A percentile compares a stretch with the other conserved stretches of the same genome.
Conservation (phyloP, 1,284 basidiomycete species). For the Golubevia pallescens region DNA sequence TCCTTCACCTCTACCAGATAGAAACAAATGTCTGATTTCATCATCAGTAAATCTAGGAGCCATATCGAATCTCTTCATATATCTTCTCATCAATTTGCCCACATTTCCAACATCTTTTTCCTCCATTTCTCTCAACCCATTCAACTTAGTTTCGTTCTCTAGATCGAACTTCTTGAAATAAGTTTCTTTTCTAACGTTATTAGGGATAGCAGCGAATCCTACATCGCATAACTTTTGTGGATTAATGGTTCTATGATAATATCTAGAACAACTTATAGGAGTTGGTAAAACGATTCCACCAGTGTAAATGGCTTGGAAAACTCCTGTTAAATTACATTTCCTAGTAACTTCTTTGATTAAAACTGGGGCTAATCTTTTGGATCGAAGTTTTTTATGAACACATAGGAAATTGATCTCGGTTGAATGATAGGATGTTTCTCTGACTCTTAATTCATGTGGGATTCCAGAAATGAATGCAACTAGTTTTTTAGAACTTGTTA, state of each 20-base stretch:
- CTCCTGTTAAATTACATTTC: conserved; percentile 83
- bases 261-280: conserved; percentile 69
- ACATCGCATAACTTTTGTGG: conserved; percentile 89
- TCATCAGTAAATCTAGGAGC: conserved; percentile 77
- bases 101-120: conserved; percentile 78
- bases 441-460: conserved; percentile 67
- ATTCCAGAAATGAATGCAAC: conserved; percentile 99
- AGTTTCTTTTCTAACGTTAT: conserved; percentile 39
- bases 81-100: conserved; percentile 76
- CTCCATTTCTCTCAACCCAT: conserved; percentile 81
- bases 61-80: conserved; percentile 87
- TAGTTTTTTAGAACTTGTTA: conserved; percentile 79
- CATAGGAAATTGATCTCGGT: conserved; percentile 97
- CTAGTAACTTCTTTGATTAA: conserved; percentile 98
- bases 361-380: conserved; percentile 92
- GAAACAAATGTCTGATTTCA: conserved; percentile 85
- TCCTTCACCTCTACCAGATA: conserved; percentile 80
- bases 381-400: conserved; percentile 95
- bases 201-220: conserved; percentile 75
- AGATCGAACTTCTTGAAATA: conserved; percentile 40
- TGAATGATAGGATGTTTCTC: conserved; percentile 15
- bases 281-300: conserved; percentile 66
- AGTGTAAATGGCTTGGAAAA: conserved; percentile 98
- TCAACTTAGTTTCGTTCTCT: conserved; percentile 18
- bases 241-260: conserved; percentile 91